These are phyloP conservation scores for Cupressus sempervirens DNA, from an alignment of 75 land plant species.

Conservation along the genomic window DNA sequence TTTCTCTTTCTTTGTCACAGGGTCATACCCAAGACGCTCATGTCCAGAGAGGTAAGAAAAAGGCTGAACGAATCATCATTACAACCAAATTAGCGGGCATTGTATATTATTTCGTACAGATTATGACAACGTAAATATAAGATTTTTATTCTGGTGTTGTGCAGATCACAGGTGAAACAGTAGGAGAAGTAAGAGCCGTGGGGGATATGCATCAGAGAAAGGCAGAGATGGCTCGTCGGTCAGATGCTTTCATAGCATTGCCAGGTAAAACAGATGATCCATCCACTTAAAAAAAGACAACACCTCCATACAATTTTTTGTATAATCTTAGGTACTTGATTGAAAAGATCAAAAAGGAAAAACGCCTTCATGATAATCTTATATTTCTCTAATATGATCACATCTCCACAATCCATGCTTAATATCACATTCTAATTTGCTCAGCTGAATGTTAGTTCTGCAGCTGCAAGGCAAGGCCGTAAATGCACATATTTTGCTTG, in stretches of 20 bases:
- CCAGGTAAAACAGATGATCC: conserved; percentile 28
- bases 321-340: neutral
- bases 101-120: neutral
- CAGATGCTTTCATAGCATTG: conserved; percentile 67
- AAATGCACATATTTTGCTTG: neutral
- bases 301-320: neutral
- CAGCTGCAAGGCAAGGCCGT: neutral
- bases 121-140: neutral
- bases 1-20: conserved; percentile 21
- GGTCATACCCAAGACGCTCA: conserved; percentile 47
- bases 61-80: neutral
- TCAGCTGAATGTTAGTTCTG: neutral
- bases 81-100: neutral
- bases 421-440: too few relatives aligned
- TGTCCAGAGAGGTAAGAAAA: conserved; percentile 35
- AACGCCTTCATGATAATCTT: too few relatives aligned
- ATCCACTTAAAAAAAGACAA: neutral
- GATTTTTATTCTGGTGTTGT: neutral
- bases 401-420: too few relatives aligned
- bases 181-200: conserved; percentile 56
- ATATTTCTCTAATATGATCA: too few relatives aligned
- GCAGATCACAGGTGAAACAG: conserved; percentile 62
- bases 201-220: conserved; percentile 66
- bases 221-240: conserved; percentile 63
- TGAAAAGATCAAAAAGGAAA: too few relatives aligned